phyloP scores from a whole-genome alignment of 768 basidiomycete genomes.

The Paxillus involutus region DNA sequence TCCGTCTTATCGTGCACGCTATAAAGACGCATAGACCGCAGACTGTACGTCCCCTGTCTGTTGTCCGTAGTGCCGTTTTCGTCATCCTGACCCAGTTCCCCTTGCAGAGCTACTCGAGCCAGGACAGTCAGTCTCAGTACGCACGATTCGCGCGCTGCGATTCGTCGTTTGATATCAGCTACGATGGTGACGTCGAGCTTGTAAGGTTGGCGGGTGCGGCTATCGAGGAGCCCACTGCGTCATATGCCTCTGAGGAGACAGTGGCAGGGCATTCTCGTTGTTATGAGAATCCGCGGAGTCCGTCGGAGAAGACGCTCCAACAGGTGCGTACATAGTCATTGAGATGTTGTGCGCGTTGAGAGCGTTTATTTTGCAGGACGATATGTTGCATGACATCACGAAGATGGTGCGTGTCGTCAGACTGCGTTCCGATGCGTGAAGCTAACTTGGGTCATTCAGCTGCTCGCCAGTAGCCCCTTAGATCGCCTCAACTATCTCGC shows the following conservation, averaged over 20 bases:
- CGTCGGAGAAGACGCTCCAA: no score
- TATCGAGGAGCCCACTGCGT: constrained; percentile 19
- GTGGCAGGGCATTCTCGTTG: no score
- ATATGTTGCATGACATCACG: no score
- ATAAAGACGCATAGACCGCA: constrained; percentile 21
- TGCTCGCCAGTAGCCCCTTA: no score
- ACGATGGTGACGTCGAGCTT: constrained; percentile 20
- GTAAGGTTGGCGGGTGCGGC: constrained; percentile 10
- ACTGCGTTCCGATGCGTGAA: no score
- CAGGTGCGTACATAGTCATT: no score
- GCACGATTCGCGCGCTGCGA: constrained; percentile 2
- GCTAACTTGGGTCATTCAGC: no score
- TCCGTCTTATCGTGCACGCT: constrained; percentile 20
- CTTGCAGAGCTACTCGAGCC: constrained; percentile 17
- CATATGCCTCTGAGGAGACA: no score
- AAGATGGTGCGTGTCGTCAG: no score
- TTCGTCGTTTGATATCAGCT: constrained; percentile 12
- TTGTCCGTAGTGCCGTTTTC: background rate
- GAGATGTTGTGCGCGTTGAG: no score
- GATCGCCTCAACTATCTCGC: constrained; percentile 29
- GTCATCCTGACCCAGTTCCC: background rate
- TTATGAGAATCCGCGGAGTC: no score
- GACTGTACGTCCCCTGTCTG: constrained; percentile 14
- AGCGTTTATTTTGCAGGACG: no score
- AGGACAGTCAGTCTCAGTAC: constrained; percentile 9